A percentile compares a stretch with the other conserved stretches of the same genome.
Evolutionary conservation across 2,329 filamentous ascomycete species (phyloP).

Genomic region (Aureobasidium lini): DNA sequence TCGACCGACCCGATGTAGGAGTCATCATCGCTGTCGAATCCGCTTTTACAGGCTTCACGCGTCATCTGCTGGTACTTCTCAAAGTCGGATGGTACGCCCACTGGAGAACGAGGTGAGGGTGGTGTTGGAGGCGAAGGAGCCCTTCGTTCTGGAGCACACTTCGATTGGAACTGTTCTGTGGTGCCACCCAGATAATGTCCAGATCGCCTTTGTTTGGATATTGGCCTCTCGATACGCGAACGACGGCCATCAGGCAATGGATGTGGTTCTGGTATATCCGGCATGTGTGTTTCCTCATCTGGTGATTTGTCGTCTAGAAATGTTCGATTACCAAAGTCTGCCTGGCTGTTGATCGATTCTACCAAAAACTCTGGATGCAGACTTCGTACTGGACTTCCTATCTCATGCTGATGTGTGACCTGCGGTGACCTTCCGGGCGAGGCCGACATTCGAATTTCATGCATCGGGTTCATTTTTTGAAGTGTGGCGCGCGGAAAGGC

Average conservation of each 20-base stretch:
- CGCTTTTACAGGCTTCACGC: conserved; percentile 5
- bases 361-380: conserved; percentile 27
- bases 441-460: conserved; percentile 22
- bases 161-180: conserved; percentile 10
- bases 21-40: conserved; percentile 9
- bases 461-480: not conserved
- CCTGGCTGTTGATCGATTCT: conserved; percentile 25
- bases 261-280: not conserved
- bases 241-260: not conserved
- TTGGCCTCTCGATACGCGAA: not conserved
- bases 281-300: not conserved
- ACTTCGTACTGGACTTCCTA: conserved; percentile 28
- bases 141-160: conserved; percentile 8
- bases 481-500: not conserved
- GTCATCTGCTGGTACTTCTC: conserved; percentile 8
- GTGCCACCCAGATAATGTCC: conserved; percentile 13
- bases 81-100: not conserved
- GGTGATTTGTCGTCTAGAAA: conserved; percentile 28
- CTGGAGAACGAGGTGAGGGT: conserved; percentile 5
- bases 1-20: conserved; percentile 12
- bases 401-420: conserved; percentile 23
- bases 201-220: conserved; percentile 11
- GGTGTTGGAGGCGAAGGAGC: not conserved
- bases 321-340: conserved; percentile 24
- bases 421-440: conserved; percentile 28